Base-by-base conservation (phyloP, 2,329 filamentous ascomycete species). In the Neofusicoccum sp. region DNA sequence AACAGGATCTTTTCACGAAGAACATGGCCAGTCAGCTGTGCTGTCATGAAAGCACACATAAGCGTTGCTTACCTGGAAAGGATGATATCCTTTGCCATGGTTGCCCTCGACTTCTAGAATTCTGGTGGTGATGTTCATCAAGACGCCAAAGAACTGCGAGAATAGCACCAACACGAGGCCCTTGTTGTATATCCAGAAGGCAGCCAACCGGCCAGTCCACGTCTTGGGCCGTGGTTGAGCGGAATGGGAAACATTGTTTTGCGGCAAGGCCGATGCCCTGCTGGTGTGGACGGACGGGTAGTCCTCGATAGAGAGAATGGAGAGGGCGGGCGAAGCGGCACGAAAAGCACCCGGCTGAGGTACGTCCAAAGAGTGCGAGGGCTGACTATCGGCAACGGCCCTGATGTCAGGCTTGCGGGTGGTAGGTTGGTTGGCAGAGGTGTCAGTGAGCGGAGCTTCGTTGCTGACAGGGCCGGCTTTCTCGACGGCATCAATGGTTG, bases 121-220 rank as follows among this genome's bases (percentile, higher is more conserved):
- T 22, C 92, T 84, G 0, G 92, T 91, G 44, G 87, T 87, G 8
- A 96, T 85, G 73, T 95, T 96, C 93, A 97, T 97, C 59, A 91
- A 77, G 0, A 89, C 88, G 1, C 89, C 92, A 69, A 97, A 97
- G 39, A 95, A 79, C 75, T 96, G 92, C 0, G 92, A 85, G 2
- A 89, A 65, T 16, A 93, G 80, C 47, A 97, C 91, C 48, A 93
- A 80, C 28, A 89, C 80, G 22, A 93, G 83, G 1, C 91, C 90
- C 67, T 89, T 88, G 70, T 95, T 93, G 61, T 80, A 78, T 4
- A 76, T 66, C 89, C 89, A 92, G 66, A 86, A 80, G 5, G 29
- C 59, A 12, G 36, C 6, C 7, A 58, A 31, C 7, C 54, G 54
- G 37, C n/a, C 41, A 9, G 9, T 58, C 54, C 41, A 45, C 4